phyloP scores from a whole-genome alignment of 495 filamentous ascomycete species.

The Talaromyces trachyspermus region DNA sequence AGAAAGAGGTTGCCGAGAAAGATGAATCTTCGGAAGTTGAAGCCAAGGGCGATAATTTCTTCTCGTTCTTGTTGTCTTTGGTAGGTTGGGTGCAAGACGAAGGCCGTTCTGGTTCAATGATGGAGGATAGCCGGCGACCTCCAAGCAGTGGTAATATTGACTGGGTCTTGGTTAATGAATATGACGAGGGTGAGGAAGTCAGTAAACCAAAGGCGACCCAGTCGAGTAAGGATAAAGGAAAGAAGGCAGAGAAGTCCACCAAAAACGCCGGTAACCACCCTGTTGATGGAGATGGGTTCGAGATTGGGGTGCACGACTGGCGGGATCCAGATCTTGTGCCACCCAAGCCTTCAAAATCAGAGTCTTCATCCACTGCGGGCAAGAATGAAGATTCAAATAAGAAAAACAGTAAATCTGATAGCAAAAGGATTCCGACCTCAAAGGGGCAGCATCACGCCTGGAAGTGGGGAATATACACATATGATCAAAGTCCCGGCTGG shows the following conservation, averaged over 20 bases:
- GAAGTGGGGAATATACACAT: slow-evolving; percentile 64
- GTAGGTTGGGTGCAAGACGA: slow-evolving; percentile 42
- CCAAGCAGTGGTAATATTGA: slow-evolving; percentile 79
- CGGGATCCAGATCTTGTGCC: slow-evolving; percentile 72
- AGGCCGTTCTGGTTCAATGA: slow-evolving; percentile 8
- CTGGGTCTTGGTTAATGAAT: slow-evolving; percentile 65
- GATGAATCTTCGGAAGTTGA: slow-evolving; percentile 5
- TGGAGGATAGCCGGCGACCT: slow-evolving; percentile 56
- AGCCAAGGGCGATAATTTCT: slow-evolving; percentile 40
- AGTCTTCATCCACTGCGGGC: slow-evolving; percentile 17
- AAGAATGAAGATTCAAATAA: slow-evolving; percentile 8
- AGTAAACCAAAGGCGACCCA: slow-evolving; percentile 18
- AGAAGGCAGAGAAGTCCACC: slow-evolving; percentile 15
- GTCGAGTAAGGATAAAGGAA: slow-evolving; percentile 15
- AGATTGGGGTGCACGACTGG: slow-evolving; percentile 93
- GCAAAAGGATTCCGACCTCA: slow-evolving; percentile 29
- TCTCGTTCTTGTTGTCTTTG: slow-evolving; percentile 46
- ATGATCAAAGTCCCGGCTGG: slow-evolving; percentile 24
- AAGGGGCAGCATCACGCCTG: slow-evolving; percentile 69
- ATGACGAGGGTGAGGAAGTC: slow-evolving; percentile 49
- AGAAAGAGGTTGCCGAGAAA: background rate
- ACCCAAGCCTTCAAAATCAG: slow-evolving; percentile 24
- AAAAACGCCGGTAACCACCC: slow-evolving; percentile 11
- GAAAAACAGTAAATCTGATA: slow-evolving; percentile 14
- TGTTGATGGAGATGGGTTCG: slow-evolving; percentile 58